Evolutionary conservation across 2,329 filamentous ascomycete genomes (phyloP).

Genomic region (Colletotrichum chlorophyti): DNA sequence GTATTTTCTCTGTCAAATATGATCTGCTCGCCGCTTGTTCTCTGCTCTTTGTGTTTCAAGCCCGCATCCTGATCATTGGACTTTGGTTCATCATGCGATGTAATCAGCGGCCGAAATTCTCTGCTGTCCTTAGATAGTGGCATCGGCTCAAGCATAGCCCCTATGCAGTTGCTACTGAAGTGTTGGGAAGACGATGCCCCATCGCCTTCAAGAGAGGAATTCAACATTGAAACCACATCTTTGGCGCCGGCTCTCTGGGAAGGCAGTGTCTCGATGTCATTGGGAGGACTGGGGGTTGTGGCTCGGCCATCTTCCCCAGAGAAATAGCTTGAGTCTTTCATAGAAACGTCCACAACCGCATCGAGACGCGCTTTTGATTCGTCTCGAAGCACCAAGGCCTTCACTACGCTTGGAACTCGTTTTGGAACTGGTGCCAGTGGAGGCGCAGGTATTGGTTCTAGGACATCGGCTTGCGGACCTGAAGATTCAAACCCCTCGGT

Average conservation of each 20-base stretch:
- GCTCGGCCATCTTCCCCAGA: conserved; percentile 8
- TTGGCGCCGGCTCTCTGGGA: background rate
- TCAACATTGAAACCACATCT: background rate
- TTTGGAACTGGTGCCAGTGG: conserved; percentile 41
- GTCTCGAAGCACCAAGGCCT: conserved; percentile 36
- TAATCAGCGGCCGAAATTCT: too few species aligned
- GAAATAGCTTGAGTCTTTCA: conserved; percentile 27
- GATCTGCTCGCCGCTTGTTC: too few species aligned
- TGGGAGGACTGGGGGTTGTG: background rate
- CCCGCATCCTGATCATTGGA: too few species aligned
- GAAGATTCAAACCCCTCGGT: conserved; percentile 55
- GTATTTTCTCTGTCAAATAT: too few species aligned
- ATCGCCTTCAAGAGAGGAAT: conserved; percentile 8
- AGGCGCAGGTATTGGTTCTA: conserved; percentile 8
- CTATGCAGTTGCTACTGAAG: too few species aligned
- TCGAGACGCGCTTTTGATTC: conserved; percentile 30
- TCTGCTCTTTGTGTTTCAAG: too few species aligned
- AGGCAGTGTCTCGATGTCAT: background rate
- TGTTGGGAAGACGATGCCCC: background rate
- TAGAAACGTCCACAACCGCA: conserved; percentile 25
- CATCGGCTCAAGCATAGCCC: background rate
- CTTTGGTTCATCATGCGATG: background rate
- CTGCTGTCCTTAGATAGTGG: background rate
- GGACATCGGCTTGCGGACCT: conserved; percentile 14
- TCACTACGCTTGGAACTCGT: conserved; percentile 32